Evolutionary conservation across 1,284 basidiomycete species (phyloP).

Genomic region (Tausonia pullulans): DNA sequence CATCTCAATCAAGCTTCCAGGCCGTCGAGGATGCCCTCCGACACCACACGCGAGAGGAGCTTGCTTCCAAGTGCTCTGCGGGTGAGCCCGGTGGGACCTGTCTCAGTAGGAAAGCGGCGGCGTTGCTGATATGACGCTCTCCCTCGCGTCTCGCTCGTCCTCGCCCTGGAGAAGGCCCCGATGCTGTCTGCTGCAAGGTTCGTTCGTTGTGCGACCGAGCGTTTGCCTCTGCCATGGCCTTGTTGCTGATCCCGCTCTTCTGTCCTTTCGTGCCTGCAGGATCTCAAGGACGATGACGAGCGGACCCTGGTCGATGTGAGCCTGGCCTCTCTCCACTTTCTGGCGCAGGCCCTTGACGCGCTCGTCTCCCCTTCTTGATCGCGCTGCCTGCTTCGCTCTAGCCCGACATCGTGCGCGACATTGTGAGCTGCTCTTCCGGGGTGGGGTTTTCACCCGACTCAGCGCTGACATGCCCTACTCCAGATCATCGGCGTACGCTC

Average conservation of each 20-base stretch:
- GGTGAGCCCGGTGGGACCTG: background rate
- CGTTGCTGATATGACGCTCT: too few species aligned
- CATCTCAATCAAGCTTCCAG: background rate
- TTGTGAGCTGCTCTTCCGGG: too few species aligned
- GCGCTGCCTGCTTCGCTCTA: too few species aligned
- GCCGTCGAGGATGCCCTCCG: slow-evolving; percentile 7
- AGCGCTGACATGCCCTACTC: too few species aligned
- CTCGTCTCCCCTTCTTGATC: too few species aligned
- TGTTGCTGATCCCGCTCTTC: slow-evolving; percentile 1
- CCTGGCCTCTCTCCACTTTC: too few species aligned
- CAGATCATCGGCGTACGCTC: too few species aligned
- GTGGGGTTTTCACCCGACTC: too few species aligned
- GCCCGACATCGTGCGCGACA: slow-evolving; percentile 31
- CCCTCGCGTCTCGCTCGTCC: too few species aligned
- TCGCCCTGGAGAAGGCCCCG: background rate
- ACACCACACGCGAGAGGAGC: slow-evolving; percentile 2
- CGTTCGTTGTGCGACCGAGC: too few species aligned
- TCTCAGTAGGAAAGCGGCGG: background rate
- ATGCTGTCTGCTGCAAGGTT: slow-evolving; percentile 9
- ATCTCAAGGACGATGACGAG: slow-evolving; percentile 37
- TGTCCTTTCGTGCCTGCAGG: slow-evolving; percentile 21
- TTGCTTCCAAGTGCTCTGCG: slow-evolving; percentile 10
- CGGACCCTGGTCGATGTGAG: slow-evolving; percentile 29
- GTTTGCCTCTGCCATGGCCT: background rate
- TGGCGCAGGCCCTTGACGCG: too few species aligned